Evolutionary conservation across 2,329 filamentous ascomycete species (phyloP), one percentile per base, ranked within the genome.

Genomic region (Chlorencoelia australis): DNA sequence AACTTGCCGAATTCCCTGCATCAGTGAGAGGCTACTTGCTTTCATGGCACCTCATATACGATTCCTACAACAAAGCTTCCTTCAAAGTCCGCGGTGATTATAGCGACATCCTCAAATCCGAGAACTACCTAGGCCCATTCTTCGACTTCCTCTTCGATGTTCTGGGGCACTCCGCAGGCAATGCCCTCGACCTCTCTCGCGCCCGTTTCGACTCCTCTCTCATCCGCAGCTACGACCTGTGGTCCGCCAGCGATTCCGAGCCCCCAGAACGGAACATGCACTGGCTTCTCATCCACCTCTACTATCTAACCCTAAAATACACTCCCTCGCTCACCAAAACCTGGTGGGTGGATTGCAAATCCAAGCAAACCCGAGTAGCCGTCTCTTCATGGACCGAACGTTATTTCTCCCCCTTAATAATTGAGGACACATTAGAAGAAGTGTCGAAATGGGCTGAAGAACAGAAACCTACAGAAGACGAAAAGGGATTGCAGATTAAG

Each of bases 1-100:
- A 71, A 22, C 75, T 87, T 15, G 69, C 77, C 4, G 66, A 73
- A 11, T 82, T 88, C 49, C 86, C 86, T 8, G 64, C 75, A 1
- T 55, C 72, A 0, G 66, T 94, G 31, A 75, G 86, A 35, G 76
- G 79, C 7, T 98, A 95, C 52, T 68, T 98, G 3, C 66, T 94
- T 18, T 82, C 85, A 8, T 98, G 91, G 91, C 75, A 84, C 45
- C 67, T 96, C 1, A 70, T 95, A 0, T 96, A 94, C 54, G 86
- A 94, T 49, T 80, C 89, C 29, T 93, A 89, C 54, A 66, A 68
- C 13, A 75, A 77, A 14, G 77, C 87, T 9, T 85, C 88, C 0
- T 80, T 83, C 57, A 85, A 86, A 50, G 76, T 96, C 11, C 82
- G 86, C 48, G 75, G 74, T 40, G 79, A 88, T 51, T 96, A 95